Evolutionary conservation across 2,329 filamentous ascomycete species (phyloP), one percentile per base, ranked within the genome.

Genomic region (Sclerotinia subarctica): DNA sequence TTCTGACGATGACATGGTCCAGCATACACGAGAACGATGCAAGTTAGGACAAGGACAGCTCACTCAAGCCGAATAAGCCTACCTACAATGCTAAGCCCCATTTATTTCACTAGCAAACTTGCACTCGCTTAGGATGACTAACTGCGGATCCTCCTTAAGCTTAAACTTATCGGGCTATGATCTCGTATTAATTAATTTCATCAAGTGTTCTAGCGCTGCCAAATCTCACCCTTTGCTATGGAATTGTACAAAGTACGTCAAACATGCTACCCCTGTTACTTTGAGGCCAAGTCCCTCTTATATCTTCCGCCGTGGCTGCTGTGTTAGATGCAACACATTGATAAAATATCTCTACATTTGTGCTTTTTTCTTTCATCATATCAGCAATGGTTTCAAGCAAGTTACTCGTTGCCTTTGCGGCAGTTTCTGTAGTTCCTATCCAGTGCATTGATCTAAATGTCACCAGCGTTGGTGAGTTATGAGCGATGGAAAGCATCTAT

Each of bases 381-480:
- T 11, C 1, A 35, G 42, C 47, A 15, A 72, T 72, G 71, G 54
- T 72, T 47, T 66, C 66, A 52, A 32, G 46, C 24, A 68, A 67
- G 13, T 62, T 52, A 44, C 62, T 73, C 64, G 35, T 67, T 69
- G 71, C 68, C 67, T 53, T 73, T 46, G 70, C 65, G 57, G 71
- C 72, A 10, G 19, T 71, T 63, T 67, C 71, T 19, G 44, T 71
- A 24, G 32, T 66, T 17, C 62, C 60, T 2, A 67, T 71, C 26
- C 56, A 66, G 13, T 62, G 64, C 21, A 62, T 73, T 46, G 56
- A 70, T 51, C 32, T 73, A 10, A 63, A 71, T 58, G 53, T 64
- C 5, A 70, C 10, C 24, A 70, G 59, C 53, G 47, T 58, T 59
- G 69, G 72, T 72, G 57, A 64, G 64, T 59, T 10, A 19, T n/a